Percentiles rank a stretch among this genome's conserved stretches.
These are phyloP conservation scores for Sparassis latifolia DNA, from an alignment of 1,284 basidiomycete genomes.

Conservation along the genomic window DNA sequence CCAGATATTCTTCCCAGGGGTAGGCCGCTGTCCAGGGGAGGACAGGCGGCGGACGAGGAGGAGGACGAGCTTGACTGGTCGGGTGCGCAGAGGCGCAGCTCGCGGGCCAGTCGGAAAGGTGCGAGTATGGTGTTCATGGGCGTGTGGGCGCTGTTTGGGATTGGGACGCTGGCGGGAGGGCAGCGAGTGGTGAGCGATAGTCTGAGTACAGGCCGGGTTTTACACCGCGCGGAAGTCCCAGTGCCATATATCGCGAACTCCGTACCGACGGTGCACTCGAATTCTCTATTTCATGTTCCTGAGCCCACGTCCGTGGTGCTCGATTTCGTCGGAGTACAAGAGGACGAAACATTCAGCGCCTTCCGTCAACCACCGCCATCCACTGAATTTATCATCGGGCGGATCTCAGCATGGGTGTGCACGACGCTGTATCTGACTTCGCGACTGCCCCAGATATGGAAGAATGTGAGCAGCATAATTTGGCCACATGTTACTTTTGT, in stretches of 20 bases:
- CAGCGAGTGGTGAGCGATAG: conserved; percentile 15
- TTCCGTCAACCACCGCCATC: conserved; percentile 16
- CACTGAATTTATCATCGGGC: conserved; percentile 66
- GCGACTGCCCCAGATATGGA: conserved; percentile 93
- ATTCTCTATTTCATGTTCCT: not conserved
- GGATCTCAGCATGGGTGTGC: conserved; percentile 89
- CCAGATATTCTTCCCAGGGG: conserved; percentile 33
- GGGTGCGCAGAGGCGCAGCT: conserved; percentile 30
- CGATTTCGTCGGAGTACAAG: too few relatives aligned
- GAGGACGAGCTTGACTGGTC: conserved; percentile 19
- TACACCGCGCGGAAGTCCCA: conserved; percentile 15
- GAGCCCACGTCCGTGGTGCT: too few relatives aligned
- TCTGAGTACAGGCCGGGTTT: conserved; percentile 26
- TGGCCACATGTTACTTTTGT: not conserved
- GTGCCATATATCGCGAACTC: conserved; percentile 1
- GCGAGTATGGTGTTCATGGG: conserved; percentile 71
- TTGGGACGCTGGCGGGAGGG: conserved; percentile 42
- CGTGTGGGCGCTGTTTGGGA: conserved; percentile 60
- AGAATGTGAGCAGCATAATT: conserved; percentile 72
- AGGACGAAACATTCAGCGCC: too few relatives aligned
- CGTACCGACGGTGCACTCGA: not conserved
- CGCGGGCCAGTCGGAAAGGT: conserved; percentile 55
- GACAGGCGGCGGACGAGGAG: conserved; percentile 3
- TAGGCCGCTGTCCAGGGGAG: conserved; percentile 34
- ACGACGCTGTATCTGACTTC: conserved; percentile 88